Evolutionary conservation across 345 rosid species (phyloP).

Genomic region (Rhodomyrtus tomentosa): DNA sequence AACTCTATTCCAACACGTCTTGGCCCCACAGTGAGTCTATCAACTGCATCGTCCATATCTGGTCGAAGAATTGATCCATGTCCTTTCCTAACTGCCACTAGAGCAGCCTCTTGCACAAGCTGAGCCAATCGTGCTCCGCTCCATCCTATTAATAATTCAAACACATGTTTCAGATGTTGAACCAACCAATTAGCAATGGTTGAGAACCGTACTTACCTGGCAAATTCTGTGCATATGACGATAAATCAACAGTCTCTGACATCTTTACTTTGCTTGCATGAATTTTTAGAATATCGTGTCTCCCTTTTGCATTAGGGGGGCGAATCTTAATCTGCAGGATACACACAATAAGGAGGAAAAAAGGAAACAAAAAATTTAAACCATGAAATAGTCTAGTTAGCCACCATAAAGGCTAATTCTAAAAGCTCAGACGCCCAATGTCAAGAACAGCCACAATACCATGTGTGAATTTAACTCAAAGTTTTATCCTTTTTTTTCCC

Average conservation of each 20-base stretch:
- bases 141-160: conserved; percentile 51
- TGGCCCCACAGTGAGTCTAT: conserved; percentile 91
- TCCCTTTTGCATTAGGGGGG: conserved; percentile 89
- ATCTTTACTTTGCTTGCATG: conserved; percentile 89
- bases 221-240: conserved; percentile 69
- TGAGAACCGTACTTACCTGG: conserved; percentile 47
- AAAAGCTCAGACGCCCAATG: not conserved
- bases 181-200: not conserved
- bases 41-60: conserved; percentile 90
- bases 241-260: conserved; percentile 82
- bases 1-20: conserved; percentile 69
- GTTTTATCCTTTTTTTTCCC: not conserved
- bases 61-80: conserved; percentile 61
- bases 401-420: not conserved
- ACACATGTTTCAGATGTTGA: conserved; percentile 6
- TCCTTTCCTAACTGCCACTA: conserved; percentile 82
- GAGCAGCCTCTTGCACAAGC: conserved; percentile 90
- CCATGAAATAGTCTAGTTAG: not conserved
- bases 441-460: not conserved
- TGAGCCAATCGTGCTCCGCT: conserved; percentile 85
- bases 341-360: not conserved
- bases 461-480: not conserved
- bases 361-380: not conserved
- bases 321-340: conserved; percentile 62
- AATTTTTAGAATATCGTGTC: conserved; percentile 73